Base-by-base conservation (phyloP, 495 filamentous ascomycete species). In the Venustampulla echinocandica region DNA sequence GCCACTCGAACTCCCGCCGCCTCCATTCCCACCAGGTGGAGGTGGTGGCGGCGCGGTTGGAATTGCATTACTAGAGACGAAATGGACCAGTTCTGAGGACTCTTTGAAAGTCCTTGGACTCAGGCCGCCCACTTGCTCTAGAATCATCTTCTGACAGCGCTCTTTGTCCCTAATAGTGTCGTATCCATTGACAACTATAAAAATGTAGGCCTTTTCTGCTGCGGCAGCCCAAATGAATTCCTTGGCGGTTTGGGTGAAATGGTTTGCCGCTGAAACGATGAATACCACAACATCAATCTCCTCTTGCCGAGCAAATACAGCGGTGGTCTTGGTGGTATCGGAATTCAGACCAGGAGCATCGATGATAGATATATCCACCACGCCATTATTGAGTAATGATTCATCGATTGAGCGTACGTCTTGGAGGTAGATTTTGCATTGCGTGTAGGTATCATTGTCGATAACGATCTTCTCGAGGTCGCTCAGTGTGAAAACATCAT, bases 211-310 rank as follows among this genome's bases (percentile, higher is more conserved):
- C 60, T 98, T 98, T 60, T 98, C 92, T 36, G 88, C 79, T 11
- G 92, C 93, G 9, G 92, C 92, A 45, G 90, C 90, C 69, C 85
- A 80, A 50, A 98, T 95, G 60, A 98, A 98, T 52, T 98, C 89
- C 60, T 87, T 95, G 10, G 93, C 90, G 2, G 90, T 92, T 39
- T 89, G 76, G 1, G 92, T 98, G 62, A 98, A 97, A 62, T 96
- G 93, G 56, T 98, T 97, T 30, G 88, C 89, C 11, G 93, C 92
- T 24, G 87, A 94, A 10, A 98, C 93, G 19, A 98, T 92, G 50
- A 97, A 98, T 1, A 98, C 92, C 17, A 98, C 93, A 3, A 98
- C 92, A 64, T 98, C 92, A 47, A 98, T 97, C 64, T 98, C 92
- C 61, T 97, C 92, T 63, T 98, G 90, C 30, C 92, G 74, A 21